phyloP scores from a whole-genome alignment of 495 filamentous ascomycete genomes.

The Penicillium argentinense region DNA sequence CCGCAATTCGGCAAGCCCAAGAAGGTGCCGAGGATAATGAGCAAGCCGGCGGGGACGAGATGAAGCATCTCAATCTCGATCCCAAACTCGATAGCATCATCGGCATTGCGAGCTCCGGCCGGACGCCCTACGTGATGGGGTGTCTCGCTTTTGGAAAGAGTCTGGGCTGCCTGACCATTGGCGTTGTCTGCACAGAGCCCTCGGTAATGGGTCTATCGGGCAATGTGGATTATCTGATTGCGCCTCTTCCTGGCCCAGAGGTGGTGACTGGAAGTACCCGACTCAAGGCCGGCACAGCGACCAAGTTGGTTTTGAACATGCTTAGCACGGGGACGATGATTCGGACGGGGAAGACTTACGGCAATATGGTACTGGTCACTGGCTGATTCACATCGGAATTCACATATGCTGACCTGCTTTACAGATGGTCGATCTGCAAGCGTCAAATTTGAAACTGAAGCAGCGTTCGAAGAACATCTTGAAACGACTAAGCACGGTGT shows the following conservation, averaged over 20 bases:
- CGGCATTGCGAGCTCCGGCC: constrained; percentile 42
- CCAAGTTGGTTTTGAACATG: constrained; percentile 42
- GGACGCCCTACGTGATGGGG: constrained; percentile 41
- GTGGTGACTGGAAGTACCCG: constrained; percentile 42
- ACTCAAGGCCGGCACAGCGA: constrained; percentile 40
- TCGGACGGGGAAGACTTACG: constrained; percentile 38
- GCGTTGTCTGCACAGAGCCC: constrained; percentile 32
- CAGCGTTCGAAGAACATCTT: constrained; percentile 39
- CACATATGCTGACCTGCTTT: no score
- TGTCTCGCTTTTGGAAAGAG: constrained; percentile 33
- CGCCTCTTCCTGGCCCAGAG: constrained; percentile 35
- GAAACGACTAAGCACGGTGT: constrained; percentile 25
- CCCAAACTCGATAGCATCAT: constrained; percentile 35
- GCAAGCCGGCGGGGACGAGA: constrained; percentile 22
- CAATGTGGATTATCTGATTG: constrained; percentile 31
- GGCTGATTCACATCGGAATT: no score
- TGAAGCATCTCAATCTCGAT: constrained; percentile 26
- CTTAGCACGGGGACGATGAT: constrained; percentile 43
- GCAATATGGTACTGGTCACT: constrained; percentile 46
- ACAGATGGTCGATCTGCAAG: constrained; percentile 41
- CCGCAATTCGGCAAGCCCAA: constrained; percentile 37
- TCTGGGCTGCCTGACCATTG: constrained; percentile 35
- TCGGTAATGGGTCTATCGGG: constrained; percentile 29
- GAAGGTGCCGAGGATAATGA: constrained; percentile 41
- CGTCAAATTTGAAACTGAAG: constrained; percentile 38